Percentiles rank a stretch among this genome's conserved stretches.
These are phyloP conservation scores for Starmerella apis DNA, from an alignment of 805 yeast genomes.

Conservation along the genomic window DNA sequence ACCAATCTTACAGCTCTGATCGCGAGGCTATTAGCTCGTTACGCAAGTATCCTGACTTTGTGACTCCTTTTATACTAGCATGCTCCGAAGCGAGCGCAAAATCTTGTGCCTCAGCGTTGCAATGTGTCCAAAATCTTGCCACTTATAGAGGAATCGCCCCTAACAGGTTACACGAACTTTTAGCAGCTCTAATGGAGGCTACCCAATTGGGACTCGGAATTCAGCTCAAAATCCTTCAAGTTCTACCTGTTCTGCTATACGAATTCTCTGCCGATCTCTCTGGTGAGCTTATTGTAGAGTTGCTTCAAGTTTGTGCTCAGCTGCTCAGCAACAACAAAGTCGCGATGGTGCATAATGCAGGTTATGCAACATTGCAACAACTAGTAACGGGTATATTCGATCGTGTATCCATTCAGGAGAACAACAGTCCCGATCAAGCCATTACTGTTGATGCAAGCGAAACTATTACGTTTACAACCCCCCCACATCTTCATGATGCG, in stretches of 20 bases:
- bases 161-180: constrained; percentile 41
- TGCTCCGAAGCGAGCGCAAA: constrained; percentile 69
- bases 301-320: constrained; percentile 59
- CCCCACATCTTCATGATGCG: constrained; percentile 55
- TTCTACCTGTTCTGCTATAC: constrained; percentile 64
- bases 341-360: constrained; percentile 75
- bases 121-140: constrained; percentile 55
- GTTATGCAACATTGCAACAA: constrained; percentile 87
- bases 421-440: background rate
- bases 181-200: constrained; percentile 63
- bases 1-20: constrained; percentile 14
- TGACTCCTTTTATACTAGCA: constrained; percentile 59
- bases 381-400: constrained; percentile 71
- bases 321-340: constrained; percentile 60
- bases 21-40: constrained; percentile 10
- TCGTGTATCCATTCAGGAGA: constrained; percentile 35
- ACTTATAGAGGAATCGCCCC: constrained; percentile 45
- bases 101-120: constrained; percentile 59
- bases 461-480: constrained; percentile 36
- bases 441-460: constrained; percentile 28
- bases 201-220: constrained; percentile 68
- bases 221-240: constrained; percentile 75
- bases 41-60: constrained; percentile 40
- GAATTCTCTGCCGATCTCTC: constrained; percentile 47
- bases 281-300: constrained; percentile 46